Percentiles rank a stretch among this genome's conserved stretches.
phyloP scores from a whole-genome alignment of 371 early-diverging fungal genomes.

The Mortierella sp. region DNA sequence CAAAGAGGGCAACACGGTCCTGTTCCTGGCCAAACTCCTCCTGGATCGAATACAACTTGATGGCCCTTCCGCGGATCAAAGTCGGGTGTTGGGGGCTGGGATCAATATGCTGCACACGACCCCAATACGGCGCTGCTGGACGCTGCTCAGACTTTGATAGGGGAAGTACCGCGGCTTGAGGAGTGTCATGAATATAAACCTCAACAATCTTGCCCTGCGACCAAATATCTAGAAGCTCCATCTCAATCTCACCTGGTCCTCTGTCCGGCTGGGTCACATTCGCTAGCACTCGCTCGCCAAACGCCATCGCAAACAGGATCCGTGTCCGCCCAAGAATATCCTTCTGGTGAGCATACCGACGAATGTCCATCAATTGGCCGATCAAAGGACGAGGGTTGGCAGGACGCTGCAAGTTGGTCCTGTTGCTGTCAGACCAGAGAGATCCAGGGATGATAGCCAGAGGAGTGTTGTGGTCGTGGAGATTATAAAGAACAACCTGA shows the following conservation, averaged over 20 bases:
- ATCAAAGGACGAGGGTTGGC: not conserved
- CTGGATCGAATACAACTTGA: slow-evolving; percentile 15
- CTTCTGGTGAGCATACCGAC: slow-evolving; percentile 16
- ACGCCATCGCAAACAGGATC: slow-evolving; percentile 36
- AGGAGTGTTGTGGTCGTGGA: slow-evolving; percentile 23
- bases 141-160: not conserved
- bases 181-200: slow-evolving; percentile 19
- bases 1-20: slow-evolving; percentile 34
- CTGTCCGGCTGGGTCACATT: not conserved
- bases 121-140: not conserved
- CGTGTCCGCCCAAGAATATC: slow-evolving; percentile 20
- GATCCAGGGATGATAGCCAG: slow-evolving; percentile 23
- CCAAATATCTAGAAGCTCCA: slow-evolving; percentile 25
- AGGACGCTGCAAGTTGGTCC: slow-evolving; percentile 1
- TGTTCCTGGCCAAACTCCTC: not conserved
- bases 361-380: slow-evolving; percentile 41
- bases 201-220: slow-evolving; percentile 27
- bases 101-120: slow-evolving; percentile 18
- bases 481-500: slow-evolving; percentile 22
- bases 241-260: slow-evolving; percentile 11
- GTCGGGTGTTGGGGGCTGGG: slow-evolving; percentile 14
- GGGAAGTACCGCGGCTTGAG: not conserved
- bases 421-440: slow-evolving; percentile 20
- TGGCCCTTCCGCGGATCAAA: slow-evolving; percentile 23
- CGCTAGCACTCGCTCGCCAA: slow-evolving; percentile 19